phyloP scores from a whole-genome alignment of 2,329 filamentous ascomycete genomes.

The Pochonia chlamydosporia region DNA sequence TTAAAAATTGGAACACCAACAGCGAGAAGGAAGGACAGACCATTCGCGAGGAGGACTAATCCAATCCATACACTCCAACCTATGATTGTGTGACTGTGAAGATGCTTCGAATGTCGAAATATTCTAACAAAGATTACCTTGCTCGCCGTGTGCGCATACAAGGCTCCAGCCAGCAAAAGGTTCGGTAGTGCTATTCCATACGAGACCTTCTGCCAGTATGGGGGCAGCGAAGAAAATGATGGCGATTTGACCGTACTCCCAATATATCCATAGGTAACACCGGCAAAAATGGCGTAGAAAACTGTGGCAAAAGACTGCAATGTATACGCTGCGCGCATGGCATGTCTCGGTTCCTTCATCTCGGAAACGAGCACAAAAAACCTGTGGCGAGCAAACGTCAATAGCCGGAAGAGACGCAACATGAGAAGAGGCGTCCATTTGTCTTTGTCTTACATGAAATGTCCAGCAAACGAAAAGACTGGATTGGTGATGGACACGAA shows the following conservation, averaged over 20 bases:
- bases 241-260: constrained; percentile 39
- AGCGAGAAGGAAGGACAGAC: constrained; percentile 33
- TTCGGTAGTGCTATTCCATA: constrained; percentile 46
- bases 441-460: constrained; percentile 42
- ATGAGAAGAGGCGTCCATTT: no score
- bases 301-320: constrained; percentile 43
- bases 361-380: constrained; percentile 49
- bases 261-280: constrained; percentile 44
- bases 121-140: constrained; percentile 46
- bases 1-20: constrained; percentile 49
- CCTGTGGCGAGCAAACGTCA: constrained; percentile 4
- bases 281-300: constrained; percentile 45
- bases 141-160: constrained; percentile 45
- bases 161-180: constrained; percentile 40
- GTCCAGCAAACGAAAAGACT: constrained; percentile 46
- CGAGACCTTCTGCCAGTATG: constrained; percentile 41
- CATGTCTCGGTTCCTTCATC: constrained; percentile 43
- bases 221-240: constrained; percentile 39
- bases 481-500: constrained; percentile 35
- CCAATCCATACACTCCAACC: constrained; percentile 42
- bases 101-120: constrained; percentile 37
- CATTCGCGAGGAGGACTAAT: constrained; percentile 40
- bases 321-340: constrained; percentile 44
- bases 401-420: not conserved
- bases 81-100: constrained; percentile 39